phyloP scores from a whole-genome alignment of 1,284 basidiomycete genomes.

The Puccinia sorghi region DNA sequence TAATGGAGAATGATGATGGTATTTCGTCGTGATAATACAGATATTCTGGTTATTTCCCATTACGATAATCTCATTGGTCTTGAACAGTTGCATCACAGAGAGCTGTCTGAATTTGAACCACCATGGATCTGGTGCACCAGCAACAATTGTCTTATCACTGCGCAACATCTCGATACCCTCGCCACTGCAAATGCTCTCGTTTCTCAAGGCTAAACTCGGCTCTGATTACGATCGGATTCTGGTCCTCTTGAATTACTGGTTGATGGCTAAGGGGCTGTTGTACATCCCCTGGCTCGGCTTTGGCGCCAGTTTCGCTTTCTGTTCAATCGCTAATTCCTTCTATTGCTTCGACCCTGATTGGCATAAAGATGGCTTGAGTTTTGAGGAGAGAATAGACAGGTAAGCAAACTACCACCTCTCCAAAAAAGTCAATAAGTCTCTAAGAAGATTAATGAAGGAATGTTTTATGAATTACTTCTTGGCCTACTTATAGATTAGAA shows the following conservation, averaged over 20 bases:
- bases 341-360: constrained; percentile 42
- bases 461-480: not conserved
- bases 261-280: constrained; percentile 20
- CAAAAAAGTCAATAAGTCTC: not conserved
- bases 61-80: not conserved
- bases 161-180: not conserved
- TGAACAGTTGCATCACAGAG: constrained; percentile 15
- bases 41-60: constrained; percentile 32
- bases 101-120: not conserved
- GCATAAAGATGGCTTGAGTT: constrained; percentile 10
- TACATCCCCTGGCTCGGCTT: not conserved
- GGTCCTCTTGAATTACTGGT: constrained; percentile 24
- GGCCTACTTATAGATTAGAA: constrained; percentile 12
- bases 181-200: not conserved
- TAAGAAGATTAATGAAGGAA: not conserved
- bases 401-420: not conserved
- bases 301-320: constrained; percentile 6
- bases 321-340: constrained; percentile 26
- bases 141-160: not conserved
- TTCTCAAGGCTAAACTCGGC: not conserved
- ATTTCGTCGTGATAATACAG: not conserved
- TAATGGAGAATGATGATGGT: not conserved
- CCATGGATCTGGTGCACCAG: not conserved
- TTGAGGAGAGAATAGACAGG: constrained; percentile 10
- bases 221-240: constrained; percentile 13